Evolutionary conservation across 2,329 filamentous ascomycete species (phyloP).

Genomic region (Pleomassaria siparia): DNA sequence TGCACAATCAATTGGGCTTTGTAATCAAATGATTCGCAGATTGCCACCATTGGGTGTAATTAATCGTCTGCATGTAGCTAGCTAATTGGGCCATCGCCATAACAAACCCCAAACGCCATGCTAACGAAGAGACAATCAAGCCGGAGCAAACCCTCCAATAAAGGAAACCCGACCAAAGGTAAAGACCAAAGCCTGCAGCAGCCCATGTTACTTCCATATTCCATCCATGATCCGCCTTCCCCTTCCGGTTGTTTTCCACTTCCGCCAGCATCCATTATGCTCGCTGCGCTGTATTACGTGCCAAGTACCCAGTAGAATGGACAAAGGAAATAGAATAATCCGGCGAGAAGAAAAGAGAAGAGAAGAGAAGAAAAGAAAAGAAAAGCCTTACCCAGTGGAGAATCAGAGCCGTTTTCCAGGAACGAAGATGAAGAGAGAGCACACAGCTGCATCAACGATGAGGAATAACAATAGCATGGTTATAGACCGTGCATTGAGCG

Average conservation of each 20-base stretch:
- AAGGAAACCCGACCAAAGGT: background rate
- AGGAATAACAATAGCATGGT: conserved; percentile 78
- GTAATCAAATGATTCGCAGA: background rate
- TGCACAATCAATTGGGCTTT: background rate
- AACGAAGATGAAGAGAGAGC: conserved; percentile 90
- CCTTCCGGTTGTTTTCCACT: background rate
- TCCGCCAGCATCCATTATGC: background rate
- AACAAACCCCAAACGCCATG: conserved; percentile 3
- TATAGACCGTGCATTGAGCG: conserved; percentile 79
- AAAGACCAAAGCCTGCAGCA: background rate
- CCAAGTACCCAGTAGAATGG: conserved; percentile 2
- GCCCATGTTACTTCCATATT: no score
- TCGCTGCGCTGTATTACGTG: background rate
- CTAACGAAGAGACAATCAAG: conserved; percentile 1
- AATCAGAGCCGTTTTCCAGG: conserved; percentile 76
- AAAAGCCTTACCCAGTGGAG: background rate
- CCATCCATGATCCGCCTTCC: background rate
- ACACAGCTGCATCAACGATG: conserved; percentile 77
- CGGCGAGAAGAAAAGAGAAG: conserved; percentile 2
- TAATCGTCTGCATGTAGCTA: conserved; percentile 2
- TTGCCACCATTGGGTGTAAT: background rate
- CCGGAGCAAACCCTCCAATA: background rate
- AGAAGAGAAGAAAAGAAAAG: background rate
- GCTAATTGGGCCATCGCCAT: background rate
- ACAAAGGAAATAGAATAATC: conserved; percentile 11